Evolutionary conservation across 148 eudicot genomes (phyloP).

Genomic region (Camellia sinensis): DNA sequence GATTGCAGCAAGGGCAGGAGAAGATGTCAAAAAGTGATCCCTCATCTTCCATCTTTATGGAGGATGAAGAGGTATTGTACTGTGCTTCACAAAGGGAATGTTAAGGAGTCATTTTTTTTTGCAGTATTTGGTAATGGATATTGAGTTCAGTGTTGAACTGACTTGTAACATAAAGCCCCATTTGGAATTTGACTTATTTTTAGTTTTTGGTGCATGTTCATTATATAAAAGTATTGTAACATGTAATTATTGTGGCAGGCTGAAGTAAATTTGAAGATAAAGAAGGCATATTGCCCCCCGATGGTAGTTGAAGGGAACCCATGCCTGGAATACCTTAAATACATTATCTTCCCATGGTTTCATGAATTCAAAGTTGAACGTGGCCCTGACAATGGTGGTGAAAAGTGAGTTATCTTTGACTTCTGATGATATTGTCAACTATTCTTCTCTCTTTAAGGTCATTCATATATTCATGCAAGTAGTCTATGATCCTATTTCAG

Average conservation of each 20-base stretch:
- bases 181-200: background rate
- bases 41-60: conserved; percentile 86
- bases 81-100: background rate
- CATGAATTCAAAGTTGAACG: conserved; percentile 71
- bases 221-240: background rate
- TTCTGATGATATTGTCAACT: too few species aligned
- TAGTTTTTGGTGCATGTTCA: background rate
- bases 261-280: conserved; percentile 71
- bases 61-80: conserved; percentile 78
- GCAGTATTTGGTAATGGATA: background rate
- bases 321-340: conserved; percentile 77
- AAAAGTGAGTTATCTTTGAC: conserved; percentile 54
- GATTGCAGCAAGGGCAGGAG: conserved; percentile 90
- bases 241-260: conserved; percentile 42
- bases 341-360: conserved; percentile 78
- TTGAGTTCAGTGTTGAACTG: background rate
- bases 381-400: conserved; percentile 64
- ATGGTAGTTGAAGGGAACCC: conserved; percentile 66
- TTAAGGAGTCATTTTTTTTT: background rate
- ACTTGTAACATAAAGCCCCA: background rate
- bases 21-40: conserved; percentile 93
- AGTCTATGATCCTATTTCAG: background rate
- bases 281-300: conserved; percentile 93
- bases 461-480: background rate
- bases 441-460: background rate